These are phyloP conservation scores for Pogostemon cablin DNA, from an alignment of 257 asterid species.

Conservation along the genomic window DNA sequence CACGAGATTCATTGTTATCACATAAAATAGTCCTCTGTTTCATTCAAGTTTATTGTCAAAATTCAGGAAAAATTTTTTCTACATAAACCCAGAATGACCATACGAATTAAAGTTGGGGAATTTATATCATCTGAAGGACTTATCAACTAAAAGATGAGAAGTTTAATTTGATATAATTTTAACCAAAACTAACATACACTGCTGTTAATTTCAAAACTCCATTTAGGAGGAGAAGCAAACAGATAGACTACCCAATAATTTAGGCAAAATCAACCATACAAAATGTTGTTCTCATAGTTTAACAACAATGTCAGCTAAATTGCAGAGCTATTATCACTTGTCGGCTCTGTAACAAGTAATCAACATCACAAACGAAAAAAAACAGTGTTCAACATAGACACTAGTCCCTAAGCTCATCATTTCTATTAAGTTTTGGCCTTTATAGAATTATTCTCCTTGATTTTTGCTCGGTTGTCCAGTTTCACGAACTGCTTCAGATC, in stretches of 20 bases:
- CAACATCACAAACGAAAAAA: not conserved
- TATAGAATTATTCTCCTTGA: constrained; percentile 81
- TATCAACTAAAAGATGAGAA: no score
- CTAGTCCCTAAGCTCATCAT: not conserved
- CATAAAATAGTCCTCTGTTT: no score
- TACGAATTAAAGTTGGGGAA: no score
- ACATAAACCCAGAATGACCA: no score
- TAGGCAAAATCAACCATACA: constrained; percentile 20
- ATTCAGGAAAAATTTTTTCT: no score
- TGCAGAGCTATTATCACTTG: constrained; percentile 14
- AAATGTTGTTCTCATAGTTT: constrained; percentile 4
- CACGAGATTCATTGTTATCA: no score
- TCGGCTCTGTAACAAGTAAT: constrained; percentile 16
- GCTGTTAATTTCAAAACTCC: not conserved
- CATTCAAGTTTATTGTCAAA: no score
- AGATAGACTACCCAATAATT: not conserved
- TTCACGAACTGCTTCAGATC: constrained; percentile 86
- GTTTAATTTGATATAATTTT: no score
- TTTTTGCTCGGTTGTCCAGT: constrained; percentile 90
- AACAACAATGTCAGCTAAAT: constrained; percentile 6
- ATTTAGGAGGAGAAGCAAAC: not conserved
- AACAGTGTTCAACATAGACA: constrained; percentile 10
- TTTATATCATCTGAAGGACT: no score
- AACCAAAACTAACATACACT: no score
- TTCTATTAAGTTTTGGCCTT: constrained; percentile 61